phyloP scores from a whole-genome alignment of 306 rosid genomes.

The Casuarina glauca region DNA sequence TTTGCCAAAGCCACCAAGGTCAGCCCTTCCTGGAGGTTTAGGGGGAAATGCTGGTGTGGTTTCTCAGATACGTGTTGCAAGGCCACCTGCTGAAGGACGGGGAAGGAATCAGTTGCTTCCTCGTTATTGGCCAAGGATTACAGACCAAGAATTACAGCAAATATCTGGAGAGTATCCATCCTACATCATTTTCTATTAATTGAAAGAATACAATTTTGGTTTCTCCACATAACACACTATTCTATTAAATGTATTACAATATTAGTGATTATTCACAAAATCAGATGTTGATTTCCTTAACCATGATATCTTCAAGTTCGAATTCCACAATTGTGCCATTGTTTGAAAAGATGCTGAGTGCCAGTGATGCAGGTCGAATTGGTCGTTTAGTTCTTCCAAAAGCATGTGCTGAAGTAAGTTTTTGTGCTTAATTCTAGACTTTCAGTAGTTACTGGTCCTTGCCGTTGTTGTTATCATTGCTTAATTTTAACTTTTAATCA shows the following conservation, averaged over 20 bases:
- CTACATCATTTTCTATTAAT: conserved; percentile 15
- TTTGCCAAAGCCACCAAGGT: conserved; percentile 83
- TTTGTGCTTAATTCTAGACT: conserved; percentile 6
- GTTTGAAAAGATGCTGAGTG: conserved; percentile 98
- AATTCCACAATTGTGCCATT: conserved; percentile 91
- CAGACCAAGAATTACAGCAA: conserved; percentile 96
- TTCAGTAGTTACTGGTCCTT: conserved; percentile 11
- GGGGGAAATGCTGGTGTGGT: conserved; percentile 61
- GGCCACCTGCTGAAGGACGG: conserved; percentile 99
- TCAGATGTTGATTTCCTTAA: conserved; percentile 47
- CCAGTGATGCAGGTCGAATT: conserved; percentile 99
- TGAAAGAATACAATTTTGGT: conserved; percentile 12
- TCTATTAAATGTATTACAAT: conserved; percentile 16
- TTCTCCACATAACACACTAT: conserved; percentile 9
- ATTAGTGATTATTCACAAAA: conserved; percentile 21
- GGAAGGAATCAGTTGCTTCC: conserved; percentile 98
- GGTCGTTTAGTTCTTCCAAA: conserved; percentile 98
- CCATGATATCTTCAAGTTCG: conserved; percentile 66
- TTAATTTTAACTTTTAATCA: conserved; percentile 22
- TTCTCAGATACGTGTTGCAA: conserved; percentile 90
- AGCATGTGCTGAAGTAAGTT: conserved; percentile 96
- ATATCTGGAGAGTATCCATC: conserved; percentile 97
- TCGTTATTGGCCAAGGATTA: conserved; percentile 98
- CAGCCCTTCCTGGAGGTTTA: conserved; percentile 55
- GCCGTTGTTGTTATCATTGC: conserved; percentile 17